A percentile compares a stretch with the other conserved stretches of the same genome.
These are phyloP conservation scores for Penicillium waksmanii DNA, from an alignment of 495 filamentous ascomycete genomes.

Conservation along the genomic window DNA sequence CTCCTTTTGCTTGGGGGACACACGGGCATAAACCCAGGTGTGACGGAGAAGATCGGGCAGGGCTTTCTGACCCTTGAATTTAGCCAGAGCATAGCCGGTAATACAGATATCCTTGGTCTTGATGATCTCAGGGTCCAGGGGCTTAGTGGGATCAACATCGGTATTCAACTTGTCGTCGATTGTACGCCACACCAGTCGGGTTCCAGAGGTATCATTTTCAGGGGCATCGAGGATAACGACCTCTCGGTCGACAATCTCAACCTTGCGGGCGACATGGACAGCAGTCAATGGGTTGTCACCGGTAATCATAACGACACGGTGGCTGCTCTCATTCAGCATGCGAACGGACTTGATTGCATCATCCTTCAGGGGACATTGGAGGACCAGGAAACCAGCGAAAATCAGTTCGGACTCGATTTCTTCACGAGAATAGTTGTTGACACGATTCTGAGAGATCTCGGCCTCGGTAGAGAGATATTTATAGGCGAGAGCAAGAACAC, in stretches of 20 bases:
- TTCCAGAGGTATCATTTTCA: conserved; percentile 82
- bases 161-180: conserved; percentile 88
- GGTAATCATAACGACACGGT: conserved; percentile 99
- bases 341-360: conserved; percentile 91
- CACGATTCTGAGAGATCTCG: conserved; percentile 78
- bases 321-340: conserved; percentile 98
- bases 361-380: conserved; percentile 95
- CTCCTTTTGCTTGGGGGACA: conserved; percentile 98
- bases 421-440: conserved; percentile 92
- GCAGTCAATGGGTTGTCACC: conserved; percentile 98
- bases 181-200: conserved; percentile 89
- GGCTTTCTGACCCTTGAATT: conserved; percentile 79
- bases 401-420: conserved; percentile 82
- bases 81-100: conserved; percentile 90
- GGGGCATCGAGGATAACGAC: conserved; percentile 94
- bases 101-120: conserved; percentile 91
- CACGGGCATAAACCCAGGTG: conserved; percentile 97
- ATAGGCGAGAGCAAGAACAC: conserved; percentile 92
- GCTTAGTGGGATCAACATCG: conserved; percentile 82
- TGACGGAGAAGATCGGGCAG: conserved; percentile 78
- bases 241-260: conserved; percentile 97
- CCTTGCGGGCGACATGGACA: conserved; percentile 91
- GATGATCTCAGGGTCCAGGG: conserved; percentile 81
- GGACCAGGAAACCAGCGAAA: conserved; percentile 90
- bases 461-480: conserved; percentile 81